These are phyloP conservation scores for Aspergillus funiculosus DNA, from an alignment of 495 filamentous ascomycete species.

Conservation along the genomic window DNA sequence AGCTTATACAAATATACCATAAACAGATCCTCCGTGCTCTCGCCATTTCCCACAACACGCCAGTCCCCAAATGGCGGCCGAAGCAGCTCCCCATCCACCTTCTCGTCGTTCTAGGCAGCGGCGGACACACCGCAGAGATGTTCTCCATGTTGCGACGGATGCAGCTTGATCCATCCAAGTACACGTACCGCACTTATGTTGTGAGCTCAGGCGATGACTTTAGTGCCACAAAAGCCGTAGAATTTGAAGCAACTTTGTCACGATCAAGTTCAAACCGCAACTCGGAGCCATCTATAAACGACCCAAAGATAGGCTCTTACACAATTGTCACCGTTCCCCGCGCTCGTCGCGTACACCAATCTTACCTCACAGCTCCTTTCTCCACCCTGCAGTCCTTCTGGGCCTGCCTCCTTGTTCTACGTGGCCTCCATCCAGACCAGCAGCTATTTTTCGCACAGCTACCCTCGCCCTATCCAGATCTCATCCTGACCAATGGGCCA, in stretches of 20 bases:
- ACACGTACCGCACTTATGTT: constrained; percentile 73
- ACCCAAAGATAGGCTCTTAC: constrained; percentile 27
- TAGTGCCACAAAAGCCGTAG: constrained; percentile 58
- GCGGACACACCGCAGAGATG: constrained; percentile 95
- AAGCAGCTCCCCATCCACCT: constrained; percentile 53
- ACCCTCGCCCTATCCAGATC: constrained; percentile 51
- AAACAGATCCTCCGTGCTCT: constrained; percentile 27
- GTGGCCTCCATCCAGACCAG: constrained; percentile 34
- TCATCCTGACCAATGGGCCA: constrained; percentile 85
- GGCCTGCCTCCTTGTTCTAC: constrained; percentile 38
- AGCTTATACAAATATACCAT: neutral
- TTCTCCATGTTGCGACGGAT: constrained; percentile 62
- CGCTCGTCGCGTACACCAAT: constrained; percentile 72
- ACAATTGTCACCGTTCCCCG: constrained; percentile 60
- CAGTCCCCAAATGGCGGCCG: constrained; percentile 29
- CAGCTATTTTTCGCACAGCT: constrained; percentile 16
- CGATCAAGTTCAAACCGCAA: too few species aligned
- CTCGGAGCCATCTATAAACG: constrained; percentile 7
- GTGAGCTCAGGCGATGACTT: constrained; percentile 71
- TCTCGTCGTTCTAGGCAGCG: constrained; percentile 80
- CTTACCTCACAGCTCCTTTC: constrained; percentile 61
- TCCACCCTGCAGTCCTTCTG: constrained; percentile 53
- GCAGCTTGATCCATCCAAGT: constrained; percentile 40
- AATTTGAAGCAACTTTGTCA: constrained; percentile 51
- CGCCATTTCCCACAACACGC: constrained; percentile 29